Conservation (phyloP, 78 protist species). For the Tieghemostelium lacteum region DNA sequence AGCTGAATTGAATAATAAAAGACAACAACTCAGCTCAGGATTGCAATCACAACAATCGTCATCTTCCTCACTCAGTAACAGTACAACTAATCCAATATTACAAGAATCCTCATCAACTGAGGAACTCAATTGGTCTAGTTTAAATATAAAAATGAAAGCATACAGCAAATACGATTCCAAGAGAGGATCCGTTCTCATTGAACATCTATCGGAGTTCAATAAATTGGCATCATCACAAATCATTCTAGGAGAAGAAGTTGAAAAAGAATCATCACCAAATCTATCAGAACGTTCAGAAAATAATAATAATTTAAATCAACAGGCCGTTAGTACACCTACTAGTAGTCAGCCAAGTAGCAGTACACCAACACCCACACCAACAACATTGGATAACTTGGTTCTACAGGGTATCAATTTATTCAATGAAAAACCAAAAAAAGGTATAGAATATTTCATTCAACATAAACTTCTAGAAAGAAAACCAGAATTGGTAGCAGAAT, state of each 20-base stretch:
- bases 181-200: constrained; percentile 52
- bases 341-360: background rate
- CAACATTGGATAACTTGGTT: constrained; percentile 4
- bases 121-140: constrained; percentile 19
- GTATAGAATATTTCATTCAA: constrained; percentile 48
- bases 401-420: constrained; percentile 43
- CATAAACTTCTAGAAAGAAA: constrained; percentile 30
- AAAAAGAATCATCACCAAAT: background rate
- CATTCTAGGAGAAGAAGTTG: background rate
- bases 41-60: background rate
- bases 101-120: background rate
- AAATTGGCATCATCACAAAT: constrained; percentile 66
- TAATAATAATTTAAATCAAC: background rate
- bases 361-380: background rate
- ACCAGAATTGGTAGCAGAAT: constrained; percentile 56
- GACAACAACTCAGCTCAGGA: background rate
- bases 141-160: constrained; percentile 50
- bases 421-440: constrained; percentile 69
- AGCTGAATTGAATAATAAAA: background rate
- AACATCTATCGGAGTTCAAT: constrained; percentile 55
- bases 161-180: constrained; percentile 26
- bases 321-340: background rate
- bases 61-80: background rate
- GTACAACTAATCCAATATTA: too few species aligned
- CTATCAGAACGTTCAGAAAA: background rate